phyloP scores from a whole-genome alignment of 805 yeast species.

The Candida ovalis region DNA sequence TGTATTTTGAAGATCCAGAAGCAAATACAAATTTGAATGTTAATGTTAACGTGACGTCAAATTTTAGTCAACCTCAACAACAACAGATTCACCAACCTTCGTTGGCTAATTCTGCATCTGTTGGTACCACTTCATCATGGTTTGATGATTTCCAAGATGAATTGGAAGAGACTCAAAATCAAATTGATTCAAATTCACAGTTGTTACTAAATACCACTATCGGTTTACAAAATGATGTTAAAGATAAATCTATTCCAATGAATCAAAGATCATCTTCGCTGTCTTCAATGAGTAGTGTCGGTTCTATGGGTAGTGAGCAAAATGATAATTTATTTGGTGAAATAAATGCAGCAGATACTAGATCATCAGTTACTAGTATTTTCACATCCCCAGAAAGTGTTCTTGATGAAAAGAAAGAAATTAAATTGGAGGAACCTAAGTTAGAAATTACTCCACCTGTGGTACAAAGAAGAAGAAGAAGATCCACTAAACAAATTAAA shows the following conservation, averaged over 20 bases:
- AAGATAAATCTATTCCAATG: not conserved
- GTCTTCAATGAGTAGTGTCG: constrained; percentile 13
- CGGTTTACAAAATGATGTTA: not conserved
- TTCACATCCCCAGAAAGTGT: not conserved
- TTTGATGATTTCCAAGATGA: constrained; percentile 17
- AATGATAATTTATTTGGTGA: not conserved
- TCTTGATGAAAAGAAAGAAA: not conserved
- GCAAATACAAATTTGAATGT: not conserved
- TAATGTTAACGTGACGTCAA: not conserved
- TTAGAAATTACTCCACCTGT: not conserved
- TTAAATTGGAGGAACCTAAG: not conserved
- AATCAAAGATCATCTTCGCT: constrained; percentile 6
- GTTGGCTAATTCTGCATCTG: not conserved
- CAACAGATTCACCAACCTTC: not conserved
- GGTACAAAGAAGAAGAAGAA: constrained; percentile 7
- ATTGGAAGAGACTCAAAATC: constrained; percentile 7
- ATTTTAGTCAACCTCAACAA: not conserved
- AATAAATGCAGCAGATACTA: not conserved
- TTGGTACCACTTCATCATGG: constrained; percentile 9
- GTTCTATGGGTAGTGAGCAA: constrained; percentile 2
- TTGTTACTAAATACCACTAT: not conserved
- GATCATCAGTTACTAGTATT: not conserved
- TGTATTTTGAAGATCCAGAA: constrained; percentile 1
- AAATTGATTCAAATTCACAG: not conserved
- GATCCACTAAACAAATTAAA: constrained; percentile 1